phyloP scores from a whole-genome alignment of 768 basidiomycete species.

The Obba rivulosa region DNA sequence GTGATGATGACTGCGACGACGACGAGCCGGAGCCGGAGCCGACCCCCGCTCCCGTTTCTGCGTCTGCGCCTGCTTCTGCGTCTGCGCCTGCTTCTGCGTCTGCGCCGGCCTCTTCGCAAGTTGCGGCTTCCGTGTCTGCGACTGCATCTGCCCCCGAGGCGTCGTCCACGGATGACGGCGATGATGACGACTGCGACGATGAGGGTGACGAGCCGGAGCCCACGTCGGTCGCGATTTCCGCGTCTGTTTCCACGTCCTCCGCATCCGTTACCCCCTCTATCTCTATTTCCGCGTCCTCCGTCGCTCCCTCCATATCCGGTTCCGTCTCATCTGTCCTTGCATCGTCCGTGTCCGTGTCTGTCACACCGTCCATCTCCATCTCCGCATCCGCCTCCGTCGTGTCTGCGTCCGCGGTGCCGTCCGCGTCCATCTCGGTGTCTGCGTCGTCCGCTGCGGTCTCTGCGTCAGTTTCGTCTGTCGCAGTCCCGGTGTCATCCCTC shows the following conservation, averaged over 20 bases:
- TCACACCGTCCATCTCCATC: not conserved
- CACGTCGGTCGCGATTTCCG: not conserved
- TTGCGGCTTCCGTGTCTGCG: no score
- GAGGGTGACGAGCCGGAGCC: not conserved
- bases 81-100: not conserved
- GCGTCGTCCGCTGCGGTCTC: not conserved
- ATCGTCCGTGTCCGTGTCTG: not conserved
- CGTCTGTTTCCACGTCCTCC: no score
- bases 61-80: not conserved
- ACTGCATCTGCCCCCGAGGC: no score
- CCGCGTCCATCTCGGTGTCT: not conserved
- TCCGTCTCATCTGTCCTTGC: not conserved
- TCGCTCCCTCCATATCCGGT: no score
- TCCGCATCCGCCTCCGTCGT: not conserved
- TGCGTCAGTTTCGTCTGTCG: not conserved
- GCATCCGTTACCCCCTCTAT: no score
- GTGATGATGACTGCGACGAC: not conserved
- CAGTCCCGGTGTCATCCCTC: not conserved
- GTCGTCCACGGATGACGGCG: not conserved
- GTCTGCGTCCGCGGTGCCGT: not conserved
- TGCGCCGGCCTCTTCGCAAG: not conserved
- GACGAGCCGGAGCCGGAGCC: not conserved
- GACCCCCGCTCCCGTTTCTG: not conserved
- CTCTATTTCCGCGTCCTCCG: not conserved
- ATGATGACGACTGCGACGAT: constrained; percentile 2